Evolutionary conservation across 768 basidiomycete species (phyloP).

Genomic region (Tulasnella sp.): DNA sequence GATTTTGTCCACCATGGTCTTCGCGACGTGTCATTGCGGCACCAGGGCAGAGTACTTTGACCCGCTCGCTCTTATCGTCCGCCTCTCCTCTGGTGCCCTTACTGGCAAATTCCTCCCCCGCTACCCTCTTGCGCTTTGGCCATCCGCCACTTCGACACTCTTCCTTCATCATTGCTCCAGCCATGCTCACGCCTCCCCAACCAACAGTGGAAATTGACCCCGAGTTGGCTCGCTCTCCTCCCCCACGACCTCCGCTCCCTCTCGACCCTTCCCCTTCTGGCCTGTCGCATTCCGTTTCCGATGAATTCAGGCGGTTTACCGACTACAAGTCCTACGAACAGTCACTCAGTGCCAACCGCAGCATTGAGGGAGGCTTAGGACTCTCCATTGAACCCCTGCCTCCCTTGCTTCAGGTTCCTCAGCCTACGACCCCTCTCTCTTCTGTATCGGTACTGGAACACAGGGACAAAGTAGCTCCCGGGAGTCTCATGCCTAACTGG

Average conservation of each 20-base stretch:
- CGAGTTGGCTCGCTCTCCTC: not conserved
- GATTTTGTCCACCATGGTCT: too few relatives aligned
- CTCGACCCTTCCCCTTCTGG: not conserved
- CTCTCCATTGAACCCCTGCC: too few relatives aligned
- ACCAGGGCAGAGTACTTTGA: too few relatives aligned
- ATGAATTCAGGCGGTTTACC: constrained; percentile 5
- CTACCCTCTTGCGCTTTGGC: not conserved
- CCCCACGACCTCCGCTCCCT: not conserved
- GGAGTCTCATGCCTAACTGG: too few relatives aligned
- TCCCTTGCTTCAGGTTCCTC: too few relatives aligned
- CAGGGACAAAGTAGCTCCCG: too few relatives aligned
- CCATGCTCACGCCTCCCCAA: not conserved
- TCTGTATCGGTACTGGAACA: too few relatives aligned
- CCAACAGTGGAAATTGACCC: too few relatives aligned
- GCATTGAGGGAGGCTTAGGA: not conserved
- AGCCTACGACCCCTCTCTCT: too few relatives aligned
- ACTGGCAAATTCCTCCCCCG: not conserved
- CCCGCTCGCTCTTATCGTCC: too few relatives aligned
- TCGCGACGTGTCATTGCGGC: too few relatives aligned
- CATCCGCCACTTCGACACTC: not conserved
- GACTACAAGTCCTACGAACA: not conserved
- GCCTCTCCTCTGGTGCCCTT: not conserved
- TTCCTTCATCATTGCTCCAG: not conserved
- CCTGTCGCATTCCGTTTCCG: not conserved
- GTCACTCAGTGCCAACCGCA: not conserved